Conservation (phyloP, 2,329 filamentous ascomycete species). For the Aspergillus sp. region DNA sequence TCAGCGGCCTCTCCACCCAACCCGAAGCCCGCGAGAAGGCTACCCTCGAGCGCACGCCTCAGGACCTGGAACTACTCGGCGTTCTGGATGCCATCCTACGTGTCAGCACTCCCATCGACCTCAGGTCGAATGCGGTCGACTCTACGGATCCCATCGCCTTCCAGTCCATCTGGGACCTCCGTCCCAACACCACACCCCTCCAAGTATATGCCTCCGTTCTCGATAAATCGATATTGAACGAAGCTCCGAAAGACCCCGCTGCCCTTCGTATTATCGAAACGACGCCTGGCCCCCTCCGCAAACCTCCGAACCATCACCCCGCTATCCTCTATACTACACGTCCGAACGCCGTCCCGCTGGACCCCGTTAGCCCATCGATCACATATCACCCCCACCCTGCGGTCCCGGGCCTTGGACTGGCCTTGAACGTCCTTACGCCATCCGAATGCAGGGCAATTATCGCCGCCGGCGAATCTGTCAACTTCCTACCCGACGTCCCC, state of each 20-base stretch:
- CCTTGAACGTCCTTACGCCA: constrained; percentile 61
- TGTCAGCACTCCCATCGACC: constrained; percentile 63
- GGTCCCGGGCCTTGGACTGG: constrained; percentile 63
- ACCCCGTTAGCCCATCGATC: constrained; percentile 48
- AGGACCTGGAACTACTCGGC: constrained; percentile 58
- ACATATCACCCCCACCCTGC: constrained; percentile 61
- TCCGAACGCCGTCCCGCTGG: constrained; percentile 59
- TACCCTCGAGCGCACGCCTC: constrained; percentile 28
- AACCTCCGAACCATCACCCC: constrained; percentile 67
- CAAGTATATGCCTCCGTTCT: constrained; percentile 60
- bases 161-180: constrained; percentile 63
- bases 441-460: constrained; percentile 68
- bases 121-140: constrained; percentile 22
- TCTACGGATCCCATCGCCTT: constrained; percentile 57
- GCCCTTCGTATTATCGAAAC: constrained; percentile 62
- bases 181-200: constrained; percentile 45
- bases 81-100: constrained; percentile 67
- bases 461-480: constrained; percentile 64
- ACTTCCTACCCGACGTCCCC: constrained; percentile 68
- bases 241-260: constrained; percentile 25
- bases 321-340: constrained; percentile 65
- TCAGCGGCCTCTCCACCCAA: constrained; percentile 64
- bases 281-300: constrained; percentile 60
- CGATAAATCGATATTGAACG: constrained; percentile 57
- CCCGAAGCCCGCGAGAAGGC: constrained; percentile 44